Base-by-base conservation (phyloP, 345 rosid species). In the Limnanthes douglasii region DNA sequence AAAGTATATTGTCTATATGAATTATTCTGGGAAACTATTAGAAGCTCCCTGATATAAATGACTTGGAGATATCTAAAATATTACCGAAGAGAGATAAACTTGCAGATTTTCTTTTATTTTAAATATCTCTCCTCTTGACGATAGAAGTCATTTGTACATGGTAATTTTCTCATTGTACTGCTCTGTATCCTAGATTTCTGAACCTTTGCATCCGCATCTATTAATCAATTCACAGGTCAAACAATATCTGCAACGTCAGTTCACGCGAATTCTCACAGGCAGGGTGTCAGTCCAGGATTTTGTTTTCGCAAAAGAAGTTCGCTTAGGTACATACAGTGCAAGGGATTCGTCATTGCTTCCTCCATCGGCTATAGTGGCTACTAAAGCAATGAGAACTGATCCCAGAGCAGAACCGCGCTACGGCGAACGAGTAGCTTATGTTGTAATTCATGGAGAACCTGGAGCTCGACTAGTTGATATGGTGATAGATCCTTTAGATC, bases 261-360 rank as follows among this genome's bases (percentile, higher is more conserved):
- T 93, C 93, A 72, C 56, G 16, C 67, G 84, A 39, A 79, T 88
- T 60, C 65, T 88, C 43, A 70, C 86, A 11, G 94, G 92, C 36
- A 75, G 92, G 60, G 78, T 74, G 22, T 72, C 92, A 34, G 59
- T 88, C 46, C 95, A 88, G 67, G 97, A 83, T 62, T 88, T 88
- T 51, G 36, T 88, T 55, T 83, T 88, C 50, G 95, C 97, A 1
- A 88, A 83, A 66, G 97, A 83, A 61, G 97, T 88, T 59, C 86
- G 94, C 19, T 60, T 88, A 29, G 97, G 97, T 33, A 74, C 86
- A 14, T 83, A 88, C 56, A 72, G 84, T 53, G 31, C 73, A 14
- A 68, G 73, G 51, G 31, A 59, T 32, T 37, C 84, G 51, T 71
- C 86, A 34, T 70, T 67, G 6, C 81, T 88, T 35, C 95, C 97